Conservation (phyloP, 306 rosid genomes). For the Pyrus pyrifolia region DNA sequence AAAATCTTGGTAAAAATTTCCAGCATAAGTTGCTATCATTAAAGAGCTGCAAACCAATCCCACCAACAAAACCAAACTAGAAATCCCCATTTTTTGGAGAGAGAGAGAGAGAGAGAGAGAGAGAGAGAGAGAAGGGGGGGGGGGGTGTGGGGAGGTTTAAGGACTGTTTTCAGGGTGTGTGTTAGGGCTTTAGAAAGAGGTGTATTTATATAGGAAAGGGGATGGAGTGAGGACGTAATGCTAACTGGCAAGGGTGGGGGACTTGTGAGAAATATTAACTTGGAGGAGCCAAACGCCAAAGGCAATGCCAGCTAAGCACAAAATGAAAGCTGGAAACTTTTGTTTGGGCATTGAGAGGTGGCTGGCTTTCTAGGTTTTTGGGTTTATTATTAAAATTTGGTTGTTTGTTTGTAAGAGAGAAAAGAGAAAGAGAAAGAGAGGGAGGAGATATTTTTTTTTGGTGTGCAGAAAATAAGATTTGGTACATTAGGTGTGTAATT, state of each 20-base stretch:
- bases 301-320: slow-evolving; percentile 59
- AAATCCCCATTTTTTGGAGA: slow-evolving; percentile 32
- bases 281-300: slow-evolving; percentile 19
- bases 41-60: slow-evolving; percentile 31
- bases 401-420: not conserved
- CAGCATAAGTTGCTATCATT: slow-evolving; percentile 23
- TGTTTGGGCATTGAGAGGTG: slow-evolving; percentile 30
- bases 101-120: not conserved
- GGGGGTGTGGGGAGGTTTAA: not conserved
- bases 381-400: not conserved
- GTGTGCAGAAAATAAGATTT: rapidly evolving
- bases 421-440: too few relatives aligned
- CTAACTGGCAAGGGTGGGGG: slow-evolving; percentile 20
- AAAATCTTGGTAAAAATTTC: slow-evolving; percentile 56
- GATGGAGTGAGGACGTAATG: not conserved
- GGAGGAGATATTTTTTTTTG: too few relatives aligned
- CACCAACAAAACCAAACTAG: slow-evolving; percentile 11
- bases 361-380: not conserved
- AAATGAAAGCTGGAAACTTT: slow-evolving; percentile 54
- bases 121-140: not conserved
- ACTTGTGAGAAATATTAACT: slow-evolving; percentile 50
- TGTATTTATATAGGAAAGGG: slow-evolving; percentile 20
- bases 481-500: rapidly evolving
- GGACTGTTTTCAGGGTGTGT: slow-evolving; percentile 18
- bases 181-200: slow-evolving; percentile 21